Evolutionary conservation across 2,329 filamentous ascomycete species (phyloP).

Genomic region (Diaporthe sp.): DNA sequence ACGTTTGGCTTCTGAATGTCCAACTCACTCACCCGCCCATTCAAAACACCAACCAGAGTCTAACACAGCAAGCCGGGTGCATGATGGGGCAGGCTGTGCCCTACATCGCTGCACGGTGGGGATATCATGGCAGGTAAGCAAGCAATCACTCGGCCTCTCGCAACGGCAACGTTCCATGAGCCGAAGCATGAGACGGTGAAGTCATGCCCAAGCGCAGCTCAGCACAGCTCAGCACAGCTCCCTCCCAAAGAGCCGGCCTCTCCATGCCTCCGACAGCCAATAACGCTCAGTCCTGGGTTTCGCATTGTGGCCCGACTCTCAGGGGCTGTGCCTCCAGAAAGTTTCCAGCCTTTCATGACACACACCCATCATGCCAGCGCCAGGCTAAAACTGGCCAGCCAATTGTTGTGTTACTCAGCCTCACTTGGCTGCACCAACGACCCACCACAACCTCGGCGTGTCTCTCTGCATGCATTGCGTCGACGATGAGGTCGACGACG

Average conservation of each 20-base stretch:
- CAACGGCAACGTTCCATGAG: conserved; percentile 31
- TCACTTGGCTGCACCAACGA: conserved; percentile 15
- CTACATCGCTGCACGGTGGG: not conserved
- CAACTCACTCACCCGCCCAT: not conserved
- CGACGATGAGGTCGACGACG: not conserved
- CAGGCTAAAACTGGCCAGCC: conserved; percentile 14
- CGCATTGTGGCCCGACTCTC: conserved; percentile 17
- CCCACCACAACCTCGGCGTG: conserved; percentile 15
- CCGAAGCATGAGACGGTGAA: conserved; percentile 19
- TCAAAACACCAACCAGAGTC: conserved; percentile 2
- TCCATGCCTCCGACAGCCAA: conserved; percentile 7
- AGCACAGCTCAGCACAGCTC: not conserved
- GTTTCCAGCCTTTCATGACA: conserved; percentile 21
- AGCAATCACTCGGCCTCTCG: conserved; percentile 13
- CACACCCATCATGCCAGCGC: conserved; percentile 26
- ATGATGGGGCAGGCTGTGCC: conserved; percentile 14
- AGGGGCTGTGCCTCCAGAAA: conserved; percentile 22
- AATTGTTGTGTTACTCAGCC: conserved; percentile 32
- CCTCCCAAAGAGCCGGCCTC: conserved; percentile 3
- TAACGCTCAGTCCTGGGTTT: not conserved
- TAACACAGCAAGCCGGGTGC: not conserved
- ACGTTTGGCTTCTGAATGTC: not conserved
- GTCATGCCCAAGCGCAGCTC: conserved; percentile 10
- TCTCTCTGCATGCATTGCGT: not conserved
- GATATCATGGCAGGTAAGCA: not conserved